Evolutionary conservation across 306 rosid species (phyloP).

Genomic region (Alnus rubra): DNA sequence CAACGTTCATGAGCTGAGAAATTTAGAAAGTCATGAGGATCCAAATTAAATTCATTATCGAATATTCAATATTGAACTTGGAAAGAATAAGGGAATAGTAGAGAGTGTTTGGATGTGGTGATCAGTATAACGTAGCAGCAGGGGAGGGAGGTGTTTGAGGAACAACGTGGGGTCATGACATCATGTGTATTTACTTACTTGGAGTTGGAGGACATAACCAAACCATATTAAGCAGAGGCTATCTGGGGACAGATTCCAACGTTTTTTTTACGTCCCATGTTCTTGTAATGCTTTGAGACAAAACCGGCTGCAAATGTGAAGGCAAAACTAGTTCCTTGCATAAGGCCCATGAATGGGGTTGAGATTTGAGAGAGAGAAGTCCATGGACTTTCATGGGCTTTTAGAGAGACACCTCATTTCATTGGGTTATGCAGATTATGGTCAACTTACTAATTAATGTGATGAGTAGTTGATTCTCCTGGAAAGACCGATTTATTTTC

Average conservation of each 20-base stretch:
- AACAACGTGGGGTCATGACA: background rate
- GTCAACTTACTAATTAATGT: too few relatives aligned
- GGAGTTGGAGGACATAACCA: background rate
- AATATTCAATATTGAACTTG: slow-evolving; percentile 12
- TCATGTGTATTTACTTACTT: background rate
- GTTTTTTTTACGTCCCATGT: background rate
- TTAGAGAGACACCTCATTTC: too few relatives aligned
- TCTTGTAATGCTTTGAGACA: background rate
- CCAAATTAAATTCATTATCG: background rate
- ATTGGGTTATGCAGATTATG: too few relatives aligned
- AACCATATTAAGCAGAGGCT: background rate
- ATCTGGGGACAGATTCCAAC: background rate
- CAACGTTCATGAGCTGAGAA: background rate
- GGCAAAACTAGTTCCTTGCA: background rate
- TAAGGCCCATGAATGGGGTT: background rate
- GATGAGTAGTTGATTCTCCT: too few relatives aligned
- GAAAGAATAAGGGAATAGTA: background rate
- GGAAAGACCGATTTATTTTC: too few relatives aligned
- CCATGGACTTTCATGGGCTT: background rate
- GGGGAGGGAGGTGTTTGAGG: background rate
- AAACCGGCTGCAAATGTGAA: too few relatives aligned
- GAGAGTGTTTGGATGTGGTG: background rate
- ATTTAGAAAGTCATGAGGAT: background rate
- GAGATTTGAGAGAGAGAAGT: background rate
- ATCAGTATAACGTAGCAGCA: background rate